phyloP scores from a whole-genome alignment of 257 asterid species.

The Salvia hispanica region DNA sequence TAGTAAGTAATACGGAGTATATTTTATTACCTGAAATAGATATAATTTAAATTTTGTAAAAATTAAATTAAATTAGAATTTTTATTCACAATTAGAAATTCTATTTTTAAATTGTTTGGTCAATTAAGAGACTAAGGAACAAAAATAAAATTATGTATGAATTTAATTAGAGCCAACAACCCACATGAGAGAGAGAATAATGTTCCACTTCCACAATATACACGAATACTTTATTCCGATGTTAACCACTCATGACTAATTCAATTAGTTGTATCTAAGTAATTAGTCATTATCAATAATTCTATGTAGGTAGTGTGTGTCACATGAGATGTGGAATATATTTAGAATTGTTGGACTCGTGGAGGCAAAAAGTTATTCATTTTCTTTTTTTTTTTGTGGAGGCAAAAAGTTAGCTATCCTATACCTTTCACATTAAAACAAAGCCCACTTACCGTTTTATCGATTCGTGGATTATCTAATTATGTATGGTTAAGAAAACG shows the following conservation, averaged over 20 bases:
- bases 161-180: no score
- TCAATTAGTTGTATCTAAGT: background rate
- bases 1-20: no score
- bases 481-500: constrained; percentile 5
- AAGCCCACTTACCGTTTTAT: constrained; percentile 12
- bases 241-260: background rate
- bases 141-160: background rate
- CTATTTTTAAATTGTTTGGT: background rate
- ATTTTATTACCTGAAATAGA: background rate
- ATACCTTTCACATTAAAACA: constrained; percentile 31
- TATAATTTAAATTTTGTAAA: background rate
- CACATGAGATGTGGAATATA: constrained; percentile 9
- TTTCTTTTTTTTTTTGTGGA: background rate
- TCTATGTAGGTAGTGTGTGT: constrained; percentile 1
- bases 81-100: background rate
- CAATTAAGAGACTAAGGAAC: background rate
- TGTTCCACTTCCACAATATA: background rate
- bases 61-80: background rate
- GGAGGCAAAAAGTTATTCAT: constrained; percentile 19
- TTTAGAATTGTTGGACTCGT: constrained; percentile 28
- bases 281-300: constrained; percentile 6
- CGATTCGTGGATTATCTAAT: background rate
- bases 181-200: background rate
- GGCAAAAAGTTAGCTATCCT: constrained; percentile 18
- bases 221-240: background rate